phyloP scores from a whole-genome alignment of 768 basidiomycete genomes.

The Leucogyrophana mollusca region DNA sequence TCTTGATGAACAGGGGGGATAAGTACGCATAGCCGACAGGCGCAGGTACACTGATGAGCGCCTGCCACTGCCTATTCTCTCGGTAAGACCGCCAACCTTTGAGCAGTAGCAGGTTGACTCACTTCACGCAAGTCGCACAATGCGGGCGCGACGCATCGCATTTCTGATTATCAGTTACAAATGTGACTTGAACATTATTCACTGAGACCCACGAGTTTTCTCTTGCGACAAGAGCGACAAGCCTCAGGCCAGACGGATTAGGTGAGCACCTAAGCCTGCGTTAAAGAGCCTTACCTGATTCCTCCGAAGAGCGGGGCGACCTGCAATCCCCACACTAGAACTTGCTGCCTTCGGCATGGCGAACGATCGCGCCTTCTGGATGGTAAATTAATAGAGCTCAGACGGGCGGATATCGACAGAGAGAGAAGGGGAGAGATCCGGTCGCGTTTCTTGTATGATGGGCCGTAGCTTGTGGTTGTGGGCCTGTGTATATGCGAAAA shows the following conservation, averaged over 20 bases:
- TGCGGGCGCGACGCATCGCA: conserved; percentile 86
- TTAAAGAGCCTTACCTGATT: conserved; percentile 56
- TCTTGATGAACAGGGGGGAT: background rate
- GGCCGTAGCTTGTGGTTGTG: too few species aligned
- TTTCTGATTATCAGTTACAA: conserved; percentile 53
- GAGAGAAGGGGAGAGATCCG: too few species aligned
- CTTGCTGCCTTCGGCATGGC: conserved; percentile 68
- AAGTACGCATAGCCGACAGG: conserved; percentile 82
- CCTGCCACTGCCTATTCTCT: conserved; percentile 68
- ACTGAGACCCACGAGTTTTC: conserved; percentile 68
- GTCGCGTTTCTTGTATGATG: too few species aligned
- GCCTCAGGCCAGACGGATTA: conserved; percentile 43
- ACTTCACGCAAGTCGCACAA: conserved; percentile 85
- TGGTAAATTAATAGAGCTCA: background rate
- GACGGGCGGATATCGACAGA: too few species aligned
- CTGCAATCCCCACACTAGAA: conserved; percentile 30
- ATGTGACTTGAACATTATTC: background rate
- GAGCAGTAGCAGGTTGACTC: conserved; percentile 27
- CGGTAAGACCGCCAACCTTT: background rate
- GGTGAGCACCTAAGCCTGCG: conserved; percentile 11
- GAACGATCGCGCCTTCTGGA: background rate
- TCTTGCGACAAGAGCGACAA: conserved; percentile 78
- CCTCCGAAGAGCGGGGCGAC: conserved; percentile 68
- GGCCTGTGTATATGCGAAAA: too few species aligned
- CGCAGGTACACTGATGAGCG: conserved; percentile 78